phyloP scores from a whole-genome alignment of 2,329 filamentous ascomycete species.

The Cordyceps cicadae region DNA sequence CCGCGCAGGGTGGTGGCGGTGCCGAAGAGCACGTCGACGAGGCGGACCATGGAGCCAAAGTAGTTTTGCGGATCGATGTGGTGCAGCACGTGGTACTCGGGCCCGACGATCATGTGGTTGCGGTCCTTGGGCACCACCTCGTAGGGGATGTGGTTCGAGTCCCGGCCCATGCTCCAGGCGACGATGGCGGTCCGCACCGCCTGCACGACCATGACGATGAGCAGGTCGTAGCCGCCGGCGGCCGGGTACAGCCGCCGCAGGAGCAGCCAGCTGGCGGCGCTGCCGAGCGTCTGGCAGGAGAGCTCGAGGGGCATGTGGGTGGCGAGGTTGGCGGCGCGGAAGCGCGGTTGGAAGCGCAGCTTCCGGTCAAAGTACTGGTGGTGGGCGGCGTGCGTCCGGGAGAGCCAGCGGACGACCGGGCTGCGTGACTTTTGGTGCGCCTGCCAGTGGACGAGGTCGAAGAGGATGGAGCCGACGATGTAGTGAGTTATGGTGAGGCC shows the following conservation, averaged over 20 bases:
- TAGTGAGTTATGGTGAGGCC: conserved; percentile 1
- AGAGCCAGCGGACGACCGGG: conserved; percentile 9
- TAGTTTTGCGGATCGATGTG: conserved; percentile 16
- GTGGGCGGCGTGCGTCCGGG: conserved; percentile 9
- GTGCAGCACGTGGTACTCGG: conserved; percentile 16
- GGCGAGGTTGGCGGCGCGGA: conserved; percentile 8
- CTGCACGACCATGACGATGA: conserved; percentile 6
- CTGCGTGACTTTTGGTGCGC: conserved; percentile 9
- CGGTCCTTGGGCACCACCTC: conserved; percentile 11
- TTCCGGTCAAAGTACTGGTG: conserved; percentile 12
- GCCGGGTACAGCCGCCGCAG: background rate
- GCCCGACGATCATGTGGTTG: conserved; percentile 12
- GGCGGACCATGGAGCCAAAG: conserved; percentile 16
- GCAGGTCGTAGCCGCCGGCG: background rate
- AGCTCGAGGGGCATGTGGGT: conserved; percentile 12
- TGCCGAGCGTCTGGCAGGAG: conserved; percentile 9
- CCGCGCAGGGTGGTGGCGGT: conserved; percentile 13
- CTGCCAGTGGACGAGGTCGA: conserved; percentile 12
- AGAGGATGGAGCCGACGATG: conserved; percentile 8
- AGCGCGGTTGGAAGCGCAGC: conserved; percentile 8
- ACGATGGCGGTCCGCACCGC: conserved; percentile 8
- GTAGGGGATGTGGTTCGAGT: conserved; percentile 14
- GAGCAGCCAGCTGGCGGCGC: conserved; percentile 6
- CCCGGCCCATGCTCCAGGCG: conserved; percentile 12
- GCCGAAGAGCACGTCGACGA: conserved; percentile 15